Evolutionary conservation across 208 protist genomes (phyloP).

Genomic region (Acanthamoeba royreba): DNA sequence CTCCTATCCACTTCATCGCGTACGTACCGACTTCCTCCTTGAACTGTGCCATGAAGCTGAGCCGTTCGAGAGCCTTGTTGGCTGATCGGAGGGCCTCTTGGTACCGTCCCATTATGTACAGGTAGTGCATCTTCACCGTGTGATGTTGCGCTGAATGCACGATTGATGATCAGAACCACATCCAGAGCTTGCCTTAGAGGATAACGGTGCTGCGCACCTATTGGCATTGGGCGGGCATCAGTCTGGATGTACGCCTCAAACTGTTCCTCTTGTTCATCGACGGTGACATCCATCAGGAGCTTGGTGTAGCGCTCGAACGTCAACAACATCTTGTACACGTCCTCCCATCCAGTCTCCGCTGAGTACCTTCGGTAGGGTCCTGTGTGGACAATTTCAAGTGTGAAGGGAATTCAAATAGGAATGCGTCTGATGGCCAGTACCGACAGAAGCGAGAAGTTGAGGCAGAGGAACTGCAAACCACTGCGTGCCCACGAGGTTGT

Average conservation of each 20-base stretch:
- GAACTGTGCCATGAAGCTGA: neutral
- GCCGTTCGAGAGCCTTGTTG: neutral
- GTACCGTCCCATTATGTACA: slow-evolving; percentile 38
- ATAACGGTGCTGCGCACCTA: neutral
- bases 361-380: neutral
- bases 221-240: neutral
- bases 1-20: no score
- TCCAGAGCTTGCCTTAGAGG: neutral
- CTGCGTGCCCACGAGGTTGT: neutral
- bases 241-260: neutral
- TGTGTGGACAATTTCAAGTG: no score
- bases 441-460: neutral
- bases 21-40: slow-evolving; percentile 27
- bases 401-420: neutral
- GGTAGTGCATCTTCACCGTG: neutral
- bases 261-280: neutral
- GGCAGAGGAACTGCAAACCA: neutral
- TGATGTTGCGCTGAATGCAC: neutral
- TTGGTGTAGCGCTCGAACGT: neutral
- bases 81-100: neutral
- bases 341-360: neutral
- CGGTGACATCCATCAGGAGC: neutral
- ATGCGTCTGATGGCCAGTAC: neutral
- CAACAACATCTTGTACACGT: neutral
- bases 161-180: neutral